Percentiles rank a stretch among this genome's conserved stretches.
Conservation (phyloP, 2,329 filamentous ascomycete genomes). For the Shiraia sp. region DNA sequence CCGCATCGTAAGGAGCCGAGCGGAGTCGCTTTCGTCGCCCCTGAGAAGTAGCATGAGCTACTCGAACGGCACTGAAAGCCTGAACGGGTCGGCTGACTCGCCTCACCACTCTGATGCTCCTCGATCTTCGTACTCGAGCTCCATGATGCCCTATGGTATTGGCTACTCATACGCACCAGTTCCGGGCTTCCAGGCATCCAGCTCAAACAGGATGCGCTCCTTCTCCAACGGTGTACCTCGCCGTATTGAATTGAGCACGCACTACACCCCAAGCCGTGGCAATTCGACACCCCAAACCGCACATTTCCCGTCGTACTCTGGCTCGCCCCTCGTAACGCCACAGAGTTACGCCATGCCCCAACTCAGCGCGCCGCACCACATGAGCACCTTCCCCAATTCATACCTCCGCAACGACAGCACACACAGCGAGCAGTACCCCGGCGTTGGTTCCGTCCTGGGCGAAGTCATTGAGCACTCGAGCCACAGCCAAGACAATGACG, state of each 20-base stretch:
- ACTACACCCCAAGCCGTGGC: conserved; percentile 42
- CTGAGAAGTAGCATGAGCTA: conserved; percentile 54
- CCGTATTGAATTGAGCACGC: conserved; percentile 47
- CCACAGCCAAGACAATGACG: conserved; percentile 38
- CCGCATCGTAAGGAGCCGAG: conserved; percentile 45
- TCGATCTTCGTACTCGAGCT: conserved; percentile 35
- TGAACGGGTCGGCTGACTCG: conserved; percentile 30
- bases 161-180: conserved; percentile 46
- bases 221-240: conserved; percentile 45
- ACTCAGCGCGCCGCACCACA: conserved; percentile 46
- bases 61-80: conserved; percentile 32
- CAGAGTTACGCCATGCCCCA: conserved; percentile 43
- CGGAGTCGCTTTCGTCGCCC: conserved; percentile 50
- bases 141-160: conserved; percentile 45
- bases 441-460: conserved; percentile 40
- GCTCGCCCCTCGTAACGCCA: conserved; percentile 44
- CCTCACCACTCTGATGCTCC: conserved; percentile 27
- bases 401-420: conserved; percentile 43
- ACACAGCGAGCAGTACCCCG: conserved; percentile 41
- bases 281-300: conserved; percentile 45
- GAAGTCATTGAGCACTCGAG: conserved; percentile 39
- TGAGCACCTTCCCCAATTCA: conserved; percentile 42
- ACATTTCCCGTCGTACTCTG: conserved; percentile 46
- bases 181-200: conserved; percentile 45
- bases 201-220: conserved; percentile 44